A percentile compares a stretch with the other conserved stretches of the same genome.
Conservation (phyloP, 2,329 filamentous ascomycete species). For the Phyllosticta paracitricarpa region DNA sequence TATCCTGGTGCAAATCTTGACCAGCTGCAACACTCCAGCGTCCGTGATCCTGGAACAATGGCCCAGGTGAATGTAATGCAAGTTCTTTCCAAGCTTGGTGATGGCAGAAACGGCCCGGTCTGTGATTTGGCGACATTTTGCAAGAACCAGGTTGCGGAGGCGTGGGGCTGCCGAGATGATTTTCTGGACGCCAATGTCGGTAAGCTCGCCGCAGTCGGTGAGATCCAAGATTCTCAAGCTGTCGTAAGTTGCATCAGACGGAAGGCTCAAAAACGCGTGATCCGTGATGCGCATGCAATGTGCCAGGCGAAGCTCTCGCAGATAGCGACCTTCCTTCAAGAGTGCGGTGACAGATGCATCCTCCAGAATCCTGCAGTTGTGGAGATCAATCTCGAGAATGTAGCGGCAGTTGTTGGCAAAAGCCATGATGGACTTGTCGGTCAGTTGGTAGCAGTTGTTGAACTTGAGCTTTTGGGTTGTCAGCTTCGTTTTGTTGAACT, state of each 20-base stretch:
- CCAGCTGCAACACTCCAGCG: conserved; percentile 71
- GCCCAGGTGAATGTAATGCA: conserved; percentile 92
- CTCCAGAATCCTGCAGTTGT: conserved; percentile 71
- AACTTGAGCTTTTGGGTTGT: conserved; percentile 63
- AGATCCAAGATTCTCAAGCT: conserved; percentile 87
- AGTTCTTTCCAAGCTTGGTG: conserved; percentile 80
- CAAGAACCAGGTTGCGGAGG: conserved; percentile 82
- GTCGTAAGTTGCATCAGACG: conserved; percentile 61
- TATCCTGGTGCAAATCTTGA: conserved; percentile 82
- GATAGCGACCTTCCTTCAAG: conserved; percentile 63
- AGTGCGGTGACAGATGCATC: conserved; percentile 77
- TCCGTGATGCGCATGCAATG: conserved; percentile 80
- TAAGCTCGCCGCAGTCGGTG: conserved; percentile 75
- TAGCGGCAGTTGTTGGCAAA: conserved; percentile 85
- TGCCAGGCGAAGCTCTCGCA: conserved; percentile 84
- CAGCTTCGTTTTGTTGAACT: background rate
- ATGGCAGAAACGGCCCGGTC: conserved; percentile 83
- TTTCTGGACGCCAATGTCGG: conserved; percentile 76
- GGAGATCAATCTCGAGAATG: conserved; percentile 91
- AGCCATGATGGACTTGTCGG: conserved; percentile 69
- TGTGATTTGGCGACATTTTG: conserved; percentile 89
- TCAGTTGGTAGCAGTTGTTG: conserved; percentile 80
- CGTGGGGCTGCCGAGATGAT: conserved; percentile 81
- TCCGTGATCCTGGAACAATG: conserved; percentile 92
- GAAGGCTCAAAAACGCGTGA: conserved; percentile 73